A percentile compares a stretch with the other conserved stretches of the same genome.
Evolutionary conservation across 2,329 filamentous ascomycete species (phyloP).

Genomic region (Karstenula rhodostoma): DNA sequence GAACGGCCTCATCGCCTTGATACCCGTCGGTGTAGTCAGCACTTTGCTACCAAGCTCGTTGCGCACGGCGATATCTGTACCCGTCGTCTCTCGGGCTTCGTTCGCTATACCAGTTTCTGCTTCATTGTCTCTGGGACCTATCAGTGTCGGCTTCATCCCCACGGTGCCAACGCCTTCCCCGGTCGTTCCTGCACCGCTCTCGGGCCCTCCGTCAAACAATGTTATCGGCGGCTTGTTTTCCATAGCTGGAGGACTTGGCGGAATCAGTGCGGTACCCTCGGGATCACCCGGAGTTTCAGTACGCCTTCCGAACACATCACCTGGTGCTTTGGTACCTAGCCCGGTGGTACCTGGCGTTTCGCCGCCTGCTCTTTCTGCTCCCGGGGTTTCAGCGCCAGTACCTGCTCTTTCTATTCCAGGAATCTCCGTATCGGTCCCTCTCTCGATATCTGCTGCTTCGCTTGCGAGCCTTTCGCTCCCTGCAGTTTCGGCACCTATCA

Average conservation of each 20-base stretch:
- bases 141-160: not conserved
- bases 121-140: not conserved
- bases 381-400: no score
- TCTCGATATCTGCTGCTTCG: not conserved
- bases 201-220: no score
- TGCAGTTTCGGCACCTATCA: no score
- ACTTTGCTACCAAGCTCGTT: not conserved
- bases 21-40: slow-evolving; percentile 9
- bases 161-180: not conserved
- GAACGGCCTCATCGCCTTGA: slow-evolving; percentile 10
- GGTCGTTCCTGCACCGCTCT: no score
- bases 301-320: not conserved
- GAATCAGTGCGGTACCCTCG: no score
- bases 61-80: not conserved
- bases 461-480: no score
- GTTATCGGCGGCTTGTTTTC: no score
- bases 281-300: no score
- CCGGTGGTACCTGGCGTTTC: no score
- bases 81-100: not conserved
- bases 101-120: not conserved
- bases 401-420: no score
- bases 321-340: not conserved
- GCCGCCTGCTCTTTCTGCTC: no score
- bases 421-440: not conserved
- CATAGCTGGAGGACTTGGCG: no score